These are phyloP conservation scores for Raffaelea arxii DNA, from an alignment of 2,329 filamentous ascomycete genomes.

Conservation along the genomic window DNA sequence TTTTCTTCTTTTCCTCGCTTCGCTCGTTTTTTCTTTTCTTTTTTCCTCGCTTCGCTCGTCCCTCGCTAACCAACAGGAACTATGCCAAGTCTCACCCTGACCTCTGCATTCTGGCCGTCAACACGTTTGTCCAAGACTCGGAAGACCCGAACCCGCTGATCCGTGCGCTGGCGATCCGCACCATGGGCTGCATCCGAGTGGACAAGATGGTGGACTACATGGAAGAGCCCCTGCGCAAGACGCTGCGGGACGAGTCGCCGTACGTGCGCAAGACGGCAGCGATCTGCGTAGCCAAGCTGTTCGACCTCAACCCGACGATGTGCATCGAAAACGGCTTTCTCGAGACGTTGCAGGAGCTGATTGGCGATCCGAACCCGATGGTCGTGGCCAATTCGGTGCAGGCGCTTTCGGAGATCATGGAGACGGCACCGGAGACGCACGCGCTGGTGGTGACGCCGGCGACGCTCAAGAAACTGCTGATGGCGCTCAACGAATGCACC, in stretches of 20 bases:
- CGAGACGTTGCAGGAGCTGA: constrained; percentile 87
- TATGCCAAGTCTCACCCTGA: constrained; percentile 99
- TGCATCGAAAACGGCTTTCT: constrained; percentile 96
- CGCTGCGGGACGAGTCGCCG: constrained; percentile 89
- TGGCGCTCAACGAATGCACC: constrained; percentile 95
- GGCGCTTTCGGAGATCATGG: constrained; percentile 81
- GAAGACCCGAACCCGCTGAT: constrained; percentile 97
- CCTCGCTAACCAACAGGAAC: constrained; percentile 59
- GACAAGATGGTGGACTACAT: constrained; percentile 99
- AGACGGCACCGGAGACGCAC: constrained; percentile 81
- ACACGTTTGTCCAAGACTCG: constrained; percentile 97
- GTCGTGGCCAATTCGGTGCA: constrained; percentile 97
- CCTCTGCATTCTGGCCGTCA: constrained; percentile 95
- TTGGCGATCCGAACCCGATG: constrained; percentile 97
- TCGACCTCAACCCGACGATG: constrained; percentile 84
- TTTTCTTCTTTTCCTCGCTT: not conserved
- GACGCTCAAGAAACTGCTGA: constrained; percentile 87
- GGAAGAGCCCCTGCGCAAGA: constrained; percentile 95
- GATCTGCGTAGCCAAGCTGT: constrained; percentile 95
- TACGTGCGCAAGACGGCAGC: constrained; percentile 98
- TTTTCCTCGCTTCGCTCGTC: not conserved
- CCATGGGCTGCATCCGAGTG: constrained; percentile 96
- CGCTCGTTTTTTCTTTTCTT: not conserved
- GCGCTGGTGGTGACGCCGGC: constrained; percentile 74
- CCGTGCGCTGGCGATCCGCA: constrained; percentile 87